Conservation (phyloP, 78 protist species). For the Ministeria vibrans region DNA sequence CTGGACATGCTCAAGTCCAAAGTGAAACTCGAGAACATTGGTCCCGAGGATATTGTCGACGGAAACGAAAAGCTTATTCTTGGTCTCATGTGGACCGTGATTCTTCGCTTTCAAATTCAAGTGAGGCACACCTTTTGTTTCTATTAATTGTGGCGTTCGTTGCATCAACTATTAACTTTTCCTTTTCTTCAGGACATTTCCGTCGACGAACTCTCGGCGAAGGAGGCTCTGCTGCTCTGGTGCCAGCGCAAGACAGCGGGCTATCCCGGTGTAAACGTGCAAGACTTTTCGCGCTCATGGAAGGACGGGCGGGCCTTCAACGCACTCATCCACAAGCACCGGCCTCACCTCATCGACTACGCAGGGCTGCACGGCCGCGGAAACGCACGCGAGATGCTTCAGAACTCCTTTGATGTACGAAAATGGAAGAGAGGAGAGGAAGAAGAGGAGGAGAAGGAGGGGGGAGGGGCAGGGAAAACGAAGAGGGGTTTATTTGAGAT, state of each 20-base stretch:
- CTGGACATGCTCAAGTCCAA: slow-evolving; percentile 10
- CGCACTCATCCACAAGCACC: slow-evolving; percentile 39
- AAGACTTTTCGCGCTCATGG: slow-evolving; percentile 12
- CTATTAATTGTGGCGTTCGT: too few relatives aligned
- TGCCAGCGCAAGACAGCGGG: slow-evolving; percentile 30
- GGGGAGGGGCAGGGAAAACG: too few relatives aligned
- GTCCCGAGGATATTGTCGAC: slow-evolving; percentile 52
- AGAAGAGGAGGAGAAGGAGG: too few relatives aligned
- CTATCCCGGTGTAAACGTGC: slow-evolving; percentile 9
- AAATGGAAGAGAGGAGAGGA: too few relatives aligned
- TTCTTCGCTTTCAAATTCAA: slow-evolving; percentile 46
- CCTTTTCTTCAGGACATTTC: slow-evolving; percentile 29
- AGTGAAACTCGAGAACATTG: slow-evolving; percentile 14
- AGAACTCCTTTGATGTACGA: not conserved
- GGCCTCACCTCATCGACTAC: slow-evolving; percentile 1
- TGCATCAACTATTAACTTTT: too few relatives aligned
- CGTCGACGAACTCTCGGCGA: slow-evolving; percentile 39
- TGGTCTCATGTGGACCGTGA: slow-evolving; percentile 67
- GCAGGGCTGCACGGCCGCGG: not conserved
- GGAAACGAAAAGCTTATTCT: slow-evolving; percentile 42
- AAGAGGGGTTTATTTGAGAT: too few relatives aligned
- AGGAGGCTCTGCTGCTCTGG: slow-evolving; percentile 63
- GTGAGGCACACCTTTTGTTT: too few relatives aligned
- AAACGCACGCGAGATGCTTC: not conserved
- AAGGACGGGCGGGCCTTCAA: slow-evolving; percentile 41